Conservation (phyloP, 805 yeast species). For the Hanseniaspora nectarophila region DNA sequence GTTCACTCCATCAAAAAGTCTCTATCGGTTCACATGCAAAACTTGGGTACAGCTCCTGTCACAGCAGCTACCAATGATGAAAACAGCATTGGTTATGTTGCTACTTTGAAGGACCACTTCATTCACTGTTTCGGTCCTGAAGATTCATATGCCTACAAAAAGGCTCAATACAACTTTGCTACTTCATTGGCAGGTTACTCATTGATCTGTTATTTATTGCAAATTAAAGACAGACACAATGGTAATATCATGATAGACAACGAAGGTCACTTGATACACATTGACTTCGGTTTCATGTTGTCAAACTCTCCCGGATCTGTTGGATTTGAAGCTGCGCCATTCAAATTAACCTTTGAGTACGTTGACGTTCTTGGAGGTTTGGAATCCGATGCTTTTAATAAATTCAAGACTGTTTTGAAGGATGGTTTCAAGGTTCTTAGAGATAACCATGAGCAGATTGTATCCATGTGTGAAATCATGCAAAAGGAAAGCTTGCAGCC, state of each 20-base stretch:
- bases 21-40: constrained; percentile 60
- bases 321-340: constrained; percentile 96
- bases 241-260: constrained; percentile 95
- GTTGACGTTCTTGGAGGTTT: constrained; percentile 77
- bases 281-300: constrained; percentile 86
- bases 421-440: constrained; percentile 65
- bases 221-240: constrained; percentile 91
- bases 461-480: constrained; percentile 85
- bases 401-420: constrained; percentile 53
- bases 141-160: constrained; percentile 41
- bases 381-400: constrained; percentile 46
- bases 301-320: constrained; percentile 95
- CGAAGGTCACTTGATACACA: constrained; percentile 89
- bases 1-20: constrained; percentile 92
- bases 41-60: constrained; percentile 33
- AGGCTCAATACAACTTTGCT: constrained; percentile 78
- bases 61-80: constrained; percentile 32
- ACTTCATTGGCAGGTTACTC: constrained; percentile 84
- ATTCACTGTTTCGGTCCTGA: constrained; percentile 59
- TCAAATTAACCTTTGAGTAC: constrained; percentile 81
- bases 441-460: constrained; percentile 57
- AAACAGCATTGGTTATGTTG: constrained; percentile 45
- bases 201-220: constrained; percentile 75
- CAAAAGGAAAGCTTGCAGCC: constrained; percentile 82
- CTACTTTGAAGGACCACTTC: constrained; percentile 70